Percentiles rank a stretch among this genome's conserved stretches.
Evolutionary conservation across 2,329 filamentous ascomycete species (phyloP).

Genomic region (Ophiostoma novo-ulmi): DNA sequence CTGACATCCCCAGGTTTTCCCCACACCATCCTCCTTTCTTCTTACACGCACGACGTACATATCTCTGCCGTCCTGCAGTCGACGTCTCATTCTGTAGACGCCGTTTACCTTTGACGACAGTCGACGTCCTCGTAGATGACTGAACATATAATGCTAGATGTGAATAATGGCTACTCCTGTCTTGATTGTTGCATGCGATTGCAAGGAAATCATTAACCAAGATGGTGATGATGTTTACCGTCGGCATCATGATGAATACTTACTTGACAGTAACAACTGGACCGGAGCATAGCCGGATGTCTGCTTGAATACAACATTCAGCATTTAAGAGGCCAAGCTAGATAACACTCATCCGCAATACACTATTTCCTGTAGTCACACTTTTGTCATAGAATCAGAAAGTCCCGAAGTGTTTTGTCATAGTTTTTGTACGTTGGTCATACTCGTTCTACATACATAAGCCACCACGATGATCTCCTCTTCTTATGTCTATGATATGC

Average conservation of each 20-base stretch:
- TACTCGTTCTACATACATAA: background rate
- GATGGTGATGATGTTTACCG: background rate
- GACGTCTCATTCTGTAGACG: background rate
- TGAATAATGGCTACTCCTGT: background rate
- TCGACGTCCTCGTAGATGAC: background rate
- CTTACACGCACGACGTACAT: background rate
- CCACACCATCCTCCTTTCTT: background rate
- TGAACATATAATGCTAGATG: background rate
- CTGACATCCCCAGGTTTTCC: constrained; percentile 4
- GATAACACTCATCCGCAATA: background rate
- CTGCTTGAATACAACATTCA: background rate
- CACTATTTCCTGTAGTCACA: background rate
- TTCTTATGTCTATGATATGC: background rate
- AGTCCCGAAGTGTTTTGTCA: background rate
- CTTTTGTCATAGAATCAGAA: background rate
- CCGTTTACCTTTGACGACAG: background rate
- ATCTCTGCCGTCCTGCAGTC: constrained; percentile 5
- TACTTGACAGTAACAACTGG: too few relatives aligned
- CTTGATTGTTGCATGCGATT: background rate
- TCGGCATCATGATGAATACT: background rate
- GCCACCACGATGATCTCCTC: background rate
- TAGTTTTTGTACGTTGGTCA: background rate
- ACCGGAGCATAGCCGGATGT: background rate
- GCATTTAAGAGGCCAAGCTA: background rate
- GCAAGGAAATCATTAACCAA: background rate